A percentile compares a stretch with the other conserved stretches of the same genome.
phyloP scores from a whole-genome alignment of 495 filamentous ascomycete genomes.

The Penicillium roqueforti region DNA sequence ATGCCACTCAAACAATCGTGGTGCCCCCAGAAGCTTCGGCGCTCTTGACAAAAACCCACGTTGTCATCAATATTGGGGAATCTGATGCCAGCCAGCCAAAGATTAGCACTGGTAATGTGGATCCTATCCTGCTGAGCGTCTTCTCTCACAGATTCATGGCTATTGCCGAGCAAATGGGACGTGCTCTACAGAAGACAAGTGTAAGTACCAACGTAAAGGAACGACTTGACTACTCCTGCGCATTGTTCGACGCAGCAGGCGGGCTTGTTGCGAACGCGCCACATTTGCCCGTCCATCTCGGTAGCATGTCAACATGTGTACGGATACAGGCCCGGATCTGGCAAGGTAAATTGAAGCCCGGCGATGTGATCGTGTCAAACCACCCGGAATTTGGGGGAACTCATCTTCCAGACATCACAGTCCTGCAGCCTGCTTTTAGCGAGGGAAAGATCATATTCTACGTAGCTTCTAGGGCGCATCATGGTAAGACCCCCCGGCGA shows the following conservation, averaged over 20 bases:
- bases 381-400: conserved; percentile 90
- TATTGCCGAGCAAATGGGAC: conserved; percentile 46
- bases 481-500: conserved; percentile 51
- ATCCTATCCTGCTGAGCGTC: conserved; percentile 85
- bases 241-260: conserved; percentile 38
- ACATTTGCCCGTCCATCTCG: conserved; percentile 88
- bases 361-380: conserved; percentile 92
- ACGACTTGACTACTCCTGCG: conserved; percentile 42
- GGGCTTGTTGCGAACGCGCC: conserved; percentile 61
- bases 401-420: conserved; percentile 86
- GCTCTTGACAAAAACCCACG: conserved; percentile 23
- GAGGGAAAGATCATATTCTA: conserved; percentile 77
- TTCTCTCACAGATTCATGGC: conserved; percentile 34
- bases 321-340: conserved; percentile 73
- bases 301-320: conserved; percentile 65
- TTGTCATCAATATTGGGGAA: conserved; percentile 30
- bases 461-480: conserved; percentile 81
- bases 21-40: conserved; percentile 69
- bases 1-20: conserved; percentile 91
- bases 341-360: conserved; percentile 77
- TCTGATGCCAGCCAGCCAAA: conserved; percentile 42
- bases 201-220: conserved; percentile 44
- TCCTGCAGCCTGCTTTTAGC: conserved; percentile 76
- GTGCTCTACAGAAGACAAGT: conserved; percentile 37
- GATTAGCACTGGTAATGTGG: conserved; percentile 26